A percentile compares a stretch with the other conserved stretches of the same genome.
Conservation (phyloP, 1,284 basidiomycete species). For the Caloboletus firmus region DNA sequence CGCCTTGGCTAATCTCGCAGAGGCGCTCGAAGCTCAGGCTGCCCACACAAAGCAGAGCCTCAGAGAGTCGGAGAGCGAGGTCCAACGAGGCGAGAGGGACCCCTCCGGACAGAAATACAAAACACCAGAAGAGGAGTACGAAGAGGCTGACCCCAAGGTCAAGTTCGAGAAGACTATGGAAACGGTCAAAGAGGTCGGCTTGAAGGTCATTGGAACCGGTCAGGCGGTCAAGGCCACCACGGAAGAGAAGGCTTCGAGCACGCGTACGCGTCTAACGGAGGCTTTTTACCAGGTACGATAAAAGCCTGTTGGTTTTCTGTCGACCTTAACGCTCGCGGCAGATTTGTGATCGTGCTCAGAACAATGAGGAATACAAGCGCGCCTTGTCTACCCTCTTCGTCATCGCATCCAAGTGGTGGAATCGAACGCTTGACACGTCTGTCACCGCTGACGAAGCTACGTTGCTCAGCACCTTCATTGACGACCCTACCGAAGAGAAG, state of each 20-base stretch:
- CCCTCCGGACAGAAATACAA: constrained; percentile 52
- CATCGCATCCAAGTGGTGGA: constrained; percentile 55
- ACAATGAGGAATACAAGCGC: constrained; percentile 54
- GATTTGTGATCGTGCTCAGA: constrained; percentile 63
- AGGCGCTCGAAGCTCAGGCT: constrained; percentile 52
- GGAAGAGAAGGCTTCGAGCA: constrained; percentile 45
- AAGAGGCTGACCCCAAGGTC: constrained; percentile 41
- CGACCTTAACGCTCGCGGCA: constrained; percentile 23
- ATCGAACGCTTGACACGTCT: constrained; percentile 50
- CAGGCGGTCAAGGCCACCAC: constrained; percentile 44
- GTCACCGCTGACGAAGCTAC: constrained; percentile 39
- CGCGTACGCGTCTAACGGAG: constrained; percentile 43
- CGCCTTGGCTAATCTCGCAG: constrained; percentile 61
- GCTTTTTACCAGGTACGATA: constrained; percentile 51
- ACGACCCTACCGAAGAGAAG: constrained; percentile 57
- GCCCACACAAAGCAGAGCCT: constrained; percentile 49
- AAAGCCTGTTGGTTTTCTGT: background rate
- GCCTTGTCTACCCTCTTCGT: constrained; percentile 56
- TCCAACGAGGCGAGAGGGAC: constrained; percentile 59
- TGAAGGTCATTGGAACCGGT: constrained; percentile 51
- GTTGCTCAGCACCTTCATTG: constrained; percentile 53
- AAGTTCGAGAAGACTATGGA: constrained; percentile 68
- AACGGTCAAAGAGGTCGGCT: constrained; percentile 54
- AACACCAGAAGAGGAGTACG: constrained; percentile 40
- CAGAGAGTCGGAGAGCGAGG: constrained; percentile 53